Percentiles rank a stretch among this genome's conserved stretches.
These are phyloP conservation scores for Cytospora schulzeri DNA, from an alignment of 2,329 filamentous ascomycete genomes.

Conservation along the genomic window DNA sequence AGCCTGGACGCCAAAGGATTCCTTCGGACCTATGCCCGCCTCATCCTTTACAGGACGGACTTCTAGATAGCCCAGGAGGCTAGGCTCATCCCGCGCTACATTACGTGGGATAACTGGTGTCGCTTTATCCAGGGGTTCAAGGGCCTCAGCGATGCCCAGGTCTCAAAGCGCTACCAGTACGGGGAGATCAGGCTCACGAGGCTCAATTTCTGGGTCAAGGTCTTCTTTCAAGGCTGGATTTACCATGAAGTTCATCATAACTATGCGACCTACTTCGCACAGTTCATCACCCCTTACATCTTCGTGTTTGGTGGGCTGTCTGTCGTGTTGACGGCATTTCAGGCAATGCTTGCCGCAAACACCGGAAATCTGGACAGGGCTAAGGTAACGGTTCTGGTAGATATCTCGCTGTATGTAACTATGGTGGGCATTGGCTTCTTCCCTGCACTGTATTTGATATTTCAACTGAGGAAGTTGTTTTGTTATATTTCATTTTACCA, in stretches of 20 bases:
- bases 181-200: conserved; percentile 29
- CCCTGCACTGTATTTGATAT: too few relatives aligned
- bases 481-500: too few relatives aligned
- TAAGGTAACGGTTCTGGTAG: too few relatives aligned
- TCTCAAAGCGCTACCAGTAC: conserved; percentile 4
- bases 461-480: too few relatives aligned
- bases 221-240: conserved; percentile 26
- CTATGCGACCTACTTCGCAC: conserved; percentile 29
- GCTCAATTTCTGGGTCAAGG: conserved; percentile 29
- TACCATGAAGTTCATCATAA: conserved; percentile 29
- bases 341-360: too few relatives aligned
- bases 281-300: conserved; percentile 30
- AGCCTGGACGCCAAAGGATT: neutral
- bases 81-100: too few relatives aligned
- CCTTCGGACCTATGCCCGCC: neutral
- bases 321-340: neutral
- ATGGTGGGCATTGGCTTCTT: too few relatives aligned
- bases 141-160: conserved; percentile 1
- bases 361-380: too few relatives aligned
- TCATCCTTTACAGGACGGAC: neutral
- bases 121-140: too few relatives aligned
- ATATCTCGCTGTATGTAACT: too few relatives aligned
- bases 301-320: conserved; percentile 29
- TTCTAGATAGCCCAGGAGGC: neutral
- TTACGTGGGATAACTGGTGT: too few relatives aligned